phyloP scores from a whole-genome alignment of 805 yeast species.

The Cyberlindnera euphorbiae region DNA sequence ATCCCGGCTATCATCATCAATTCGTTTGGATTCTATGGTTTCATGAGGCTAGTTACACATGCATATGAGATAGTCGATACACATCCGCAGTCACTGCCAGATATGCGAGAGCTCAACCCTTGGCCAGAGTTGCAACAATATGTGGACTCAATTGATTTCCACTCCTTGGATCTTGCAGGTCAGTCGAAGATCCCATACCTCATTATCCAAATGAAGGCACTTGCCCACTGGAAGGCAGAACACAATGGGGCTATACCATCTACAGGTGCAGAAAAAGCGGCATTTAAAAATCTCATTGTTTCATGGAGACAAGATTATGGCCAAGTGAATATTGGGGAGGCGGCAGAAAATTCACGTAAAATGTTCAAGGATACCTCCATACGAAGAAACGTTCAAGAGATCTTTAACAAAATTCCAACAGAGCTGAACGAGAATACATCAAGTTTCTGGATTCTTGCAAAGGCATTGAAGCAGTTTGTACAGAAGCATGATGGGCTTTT shows the following conservation, averaged over 20 bases:
- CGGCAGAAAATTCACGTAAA: slow-evolving; percentile 39
- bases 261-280: slow-evolving; percentile 36
- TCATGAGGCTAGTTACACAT: slow-evolving; percentile 48
- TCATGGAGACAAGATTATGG: slow-evolving; percentile 34
- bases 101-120: slow-evolving; percentile 61
- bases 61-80: slow-evolving; percentile 67
- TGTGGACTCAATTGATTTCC: slow-evolving; percentile 47
- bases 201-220: slow-evolving; percentile 52
- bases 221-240: slow-evolving; percentile 35
- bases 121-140: slow-evolving; percentile 63
- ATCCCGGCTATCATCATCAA: slow-evolving; percentile 53
- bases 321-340: slow-evolving; percentile 47
- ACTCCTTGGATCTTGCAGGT: slow-evolving; percentile 32
- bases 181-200: slow-evolving; percentile 68
- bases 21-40: slow-evolving; percentile 63
- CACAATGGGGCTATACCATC: slow-evolving; percentile 29
- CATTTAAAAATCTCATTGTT: slow-evolving; percentile 35
- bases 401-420: slow-evolving; percentile 19
- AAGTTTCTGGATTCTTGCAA: slow-evolving; percentile 58
- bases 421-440: slow-evolving; percentile 4
- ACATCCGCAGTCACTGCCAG: slow-evolving; percentile 59
- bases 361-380: slow-evolving; percentile 34
- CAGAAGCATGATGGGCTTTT: slow-evolving; percentile 35
- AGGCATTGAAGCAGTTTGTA: slow-evolving; percentile 51
- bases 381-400: slow-evolving; percentile 23